These are phyloP conservation scores for Epichloe festucae DNA, from an alignment of 2,329 filamentous ascomycete genomes.

Conservation along the genomic window DNA sequence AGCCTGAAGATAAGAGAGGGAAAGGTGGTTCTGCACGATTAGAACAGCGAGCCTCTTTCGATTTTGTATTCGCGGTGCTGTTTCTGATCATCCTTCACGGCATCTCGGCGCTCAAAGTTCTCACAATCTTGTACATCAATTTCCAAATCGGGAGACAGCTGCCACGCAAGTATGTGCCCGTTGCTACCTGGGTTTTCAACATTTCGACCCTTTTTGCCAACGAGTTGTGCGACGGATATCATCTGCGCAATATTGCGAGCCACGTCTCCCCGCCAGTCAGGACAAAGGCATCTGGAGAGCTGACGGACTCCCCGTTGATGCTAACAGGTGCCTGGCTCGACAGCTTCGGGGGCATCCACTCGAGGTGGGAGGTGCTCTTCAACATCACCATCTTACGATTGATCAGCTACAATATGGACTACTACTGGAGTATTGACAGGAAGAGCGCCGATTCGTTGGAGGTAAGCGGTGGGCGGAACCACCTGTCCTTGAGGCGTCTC, in stretches of 20 bases:
- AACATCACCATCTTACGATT: slow-evolving; percentile 87
- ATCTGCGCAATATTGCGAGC: slow-evolving; percentile 47
- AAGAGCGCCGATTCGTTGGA: slow-evolving; percentile 57
- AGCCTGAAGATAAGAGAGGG: slow-evolving; percentile 17
- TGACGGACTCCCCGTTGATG: slow-evolving; percentile 30
- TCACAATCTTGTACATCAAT: slow-evolving; percentile 69
- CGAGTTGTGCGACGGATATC: slow-evolving; percentile 70
- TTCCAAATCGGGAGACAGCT: slow-evolving; percentile 64
- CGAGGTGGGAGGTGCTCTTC: slow-evolving; percentile 93
- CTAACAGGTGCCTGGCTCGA: slow-evolving; percentile 64
- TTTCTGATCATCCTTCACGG: slow-evolving; percentile 76
- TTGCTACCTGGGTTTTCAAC: slow-evolving; percentile 81
- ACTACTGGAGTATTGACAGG: slow-evolving; percentile 76
- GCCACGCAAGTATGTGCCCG: slow-evolving; percentile 57
- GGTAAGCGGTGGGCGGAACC: slow-evolving; percentile 42
- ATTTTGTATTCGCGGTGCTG: slow-evolving; percentile 66
- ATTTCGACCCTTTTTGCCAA: slow-evolving; percentile 79
- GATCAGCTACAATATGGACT: slow-evolving; percentile 94
- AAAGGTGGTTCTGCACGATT: slow-evolving; percentile 43
- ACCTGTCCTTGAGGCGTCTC: slow-evolving; percentile 4
- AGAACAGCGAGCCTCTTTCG: slow-evolving; percentile 64
- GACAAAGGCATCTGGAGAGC: background rate
- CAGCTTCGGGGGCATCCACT: slow-evolving; percentile 66
- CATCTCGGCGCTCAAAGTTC: slow-evolving; percentile 69
- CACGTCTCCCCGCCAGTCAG: slow-evolving; percentile 26